Base-by-base conservation (phyloP, 1,284 basidiomycete species). In the Apiotrichum siamense region DNA sequence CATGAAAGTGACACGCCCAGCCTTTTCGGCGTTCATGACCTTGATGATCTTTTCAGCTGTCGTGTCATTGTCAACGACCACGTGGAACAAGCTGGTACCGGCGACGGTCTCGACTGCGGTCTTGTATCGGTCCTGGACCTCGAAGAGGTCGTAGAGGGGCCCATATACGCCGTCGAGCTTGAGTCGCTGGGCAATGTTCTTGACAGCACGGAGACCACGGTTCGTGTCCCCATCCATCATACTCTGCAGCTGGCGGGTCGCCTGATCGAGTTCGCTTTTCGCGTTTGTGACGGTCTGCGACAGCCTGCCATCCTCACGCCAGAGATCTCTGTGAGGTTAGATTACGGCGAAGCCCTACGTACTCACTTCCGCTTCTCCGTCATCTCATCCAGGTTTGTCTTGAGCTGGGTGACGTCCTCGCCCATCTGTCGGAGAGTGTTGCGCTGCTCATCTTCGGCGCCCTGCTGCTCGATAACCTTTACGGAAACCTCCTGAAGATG, bases 211-310 rank as follows among this genome's bases (percentile, higher is more conserved):
- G 13, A 97, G 78, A 40, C 92, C 94, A 55, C 81, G 81, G 4
- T 87, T 88, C 0, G 92, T 97, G 64, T 97, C 90, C 88, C 89
- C 88, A 72, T 97, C 92, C 89, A 97, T 96, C 84, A 93, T 97
- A 15, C 85, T 80, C 5, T 87, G 84, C 35, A 98, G 76, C 15
- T 76, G 76, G 49, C 92, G 79, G 73, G 97, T 88, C 0, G 90
- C 84, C 3, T 80, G 80, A 61, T 85, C 81, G 57, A 94, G 76
- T 72, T 96, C 86, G 53, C 88, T 86, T 17, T 78, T 79, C 1
- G 89, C 90, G 55, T 87, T 83, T 27, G 80, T 79, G 2, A 88
- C 83, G 20, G 85, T 79, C 54, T 85, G 86, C 52, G 86, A 82
- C 26, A 96, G 75, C 73, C 89, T 93, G 1, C 88, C 85, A 60